Evolutionary conservation across 768 basidiomycete species (phyloP), one percentile per base, ranked within the genome.

Genomic region (Steccherinum ochraceum): DNA sequence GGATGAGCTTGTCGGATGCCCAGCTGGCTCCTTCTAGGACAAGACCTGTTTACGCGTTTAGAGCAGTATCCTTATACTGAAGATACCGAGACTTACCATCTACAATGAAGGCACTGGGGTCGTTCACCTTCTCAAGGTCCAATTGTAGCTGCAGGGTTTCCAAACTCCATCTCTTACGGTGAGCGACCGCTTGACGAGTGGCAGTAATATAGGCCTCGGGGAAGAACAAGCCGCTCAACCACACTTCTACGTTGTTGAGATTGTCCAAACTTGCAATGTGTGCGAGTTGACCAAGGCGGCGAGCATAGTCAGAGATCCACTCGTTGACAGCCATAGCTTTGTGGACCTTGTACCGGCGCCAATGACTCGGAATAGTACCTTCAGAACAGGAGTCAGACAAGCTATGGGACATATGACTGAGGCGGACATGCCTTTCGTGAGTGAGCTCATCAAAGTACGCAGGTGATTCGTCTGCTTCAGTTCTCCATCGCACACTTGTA

Each of bases 201-300:
- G 95, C 95, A 0, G 95, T 97, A 60, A 98, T 79, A 64, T 93
- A 98, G 2, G 93, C 94, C 62, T 94, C 91, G 0, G 95, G 96
- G 79, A 89, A 93, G 78, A 98, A 97, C 51, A 99, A 67, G 0
- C 91, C 89, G 20, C 95, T 93, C 12, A 98, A 80, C 89, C 91
- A 92, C 42, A 96, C 88, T 67, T 90, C 83, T 44, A 88, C 71
- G 58, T 88, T 74, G 56, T 72, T 76, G 55, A 86, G 68, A 60
- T 75, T 82, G 55, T 85, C 83, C 43, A 83, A 68, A 18, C 67
- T 64, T 0, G 86, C 78, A 50, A 97, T 83, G 25, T 71, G 68
- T 48, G 93, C 81, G 35, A 98, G 78, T 63, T 98, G 95, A n/a
- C 69, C 76, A 27, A 98, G 68, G 19, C 96, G 86, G 24, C 81